phyloP scores from a whole-genome alignment of 2,329 filamentous ascomycete species.

The Sporothrix curviconia region DNA sequence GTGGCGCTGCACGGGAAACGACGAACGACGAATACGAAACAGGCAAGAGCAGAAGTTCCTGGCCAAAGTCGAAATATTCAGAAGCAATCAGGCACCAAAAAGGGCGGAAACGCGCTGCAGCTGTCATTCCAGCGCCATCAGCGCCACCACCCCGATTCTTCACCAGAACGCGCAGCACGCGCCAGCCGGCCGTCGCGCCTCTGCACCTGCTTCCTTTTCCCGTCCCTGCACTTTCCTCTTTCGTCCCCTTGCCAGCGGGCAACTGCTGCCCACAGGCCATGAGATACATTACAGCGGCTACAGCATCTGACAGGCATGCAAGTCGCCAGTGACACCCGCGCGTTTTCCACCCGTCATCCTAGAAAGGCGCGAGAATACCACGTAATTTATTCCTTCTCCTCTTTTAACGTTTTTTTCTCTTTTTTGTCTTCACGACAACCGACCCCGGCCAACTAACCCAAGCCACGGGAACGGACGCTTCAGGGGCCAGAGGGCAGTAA shows the following conservation, averaged over 20 bases:
- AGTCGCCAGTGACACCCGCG: neutral
- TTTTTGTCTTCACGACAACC: neutral
- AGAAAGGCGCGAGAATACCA: neutral
- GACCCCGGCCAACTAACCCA: neutral
- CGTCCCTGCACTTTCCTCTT: neutral
- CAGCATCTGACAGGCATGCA: neutral
- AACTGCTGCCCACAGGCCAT: no score
- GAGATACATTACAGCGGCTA: no score
- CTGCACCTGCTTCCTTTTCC: neutral
- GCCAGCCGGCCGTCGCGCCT: neutral
- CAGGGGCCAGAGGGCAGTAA: no score
- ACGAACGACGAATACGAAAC: neutral
- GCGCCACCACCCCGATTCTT: neutral
- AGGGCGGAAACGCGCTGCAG: neutral
- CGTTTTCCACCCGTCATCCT: neutral
- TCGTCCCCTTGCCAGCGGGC: neutral
- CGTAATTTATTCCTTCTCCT: neutral
- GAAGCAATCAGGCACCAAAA: neutral
- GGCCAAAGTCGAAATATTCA: no score
- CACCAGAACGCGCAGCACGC: neutral
- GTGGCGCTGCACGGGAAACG: neutral
- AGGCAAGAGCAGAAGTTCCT: no score
- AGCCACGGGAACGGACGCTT: no score
- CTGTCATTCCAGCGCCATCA: conserved; percentile 5
- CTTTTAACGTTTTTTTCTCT: neutral